These are phyloP conservation scores for Nicotiana attenuata DNA, from an alignment of 257 asterid genomes.

Conservation along the genomic window DNA sequence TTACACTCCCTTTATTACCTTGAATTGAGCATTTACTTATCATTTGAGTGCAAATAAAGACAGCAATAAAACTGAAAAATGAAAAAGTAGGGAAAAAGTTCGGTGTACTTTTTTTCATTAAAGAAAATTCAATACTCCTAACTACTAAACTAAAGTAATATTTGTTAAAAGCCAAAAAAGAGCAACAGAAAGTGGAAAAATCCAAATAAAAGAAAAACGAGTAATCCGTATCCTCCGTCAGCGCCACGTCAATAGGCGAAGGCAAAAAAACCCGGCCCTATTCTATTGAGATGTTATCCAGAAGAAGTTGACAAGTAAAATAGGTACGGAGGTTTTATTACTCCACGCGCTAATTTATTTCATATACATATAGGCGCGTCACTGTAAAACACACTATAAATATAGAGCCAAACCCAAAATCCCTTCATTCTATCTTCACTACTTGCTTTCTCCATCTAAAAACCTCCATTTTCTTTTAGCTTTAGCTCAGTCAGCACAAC, in stretches of 20 bases:
- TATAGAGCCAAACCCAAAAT: background rate
- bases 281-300: background rate
- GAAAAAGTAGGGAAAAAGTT: background rate
- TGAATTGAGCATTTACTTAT: no score
- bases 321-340: no score
- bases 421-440: no score
- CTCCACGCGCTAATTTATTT: background rate
- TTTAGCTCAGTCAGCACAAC: no score
- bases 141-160: no score
- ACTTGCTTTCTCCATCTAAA: no score
- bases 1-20: no score
- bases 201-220: background rate
- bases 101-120: no score
- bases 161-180: background rate
- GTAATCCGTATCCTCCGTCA: background rate
- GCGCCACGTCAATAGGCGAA: background rate
- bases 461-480: no score
- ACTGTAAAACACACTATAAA: background rate
- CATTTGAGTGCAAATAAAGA: no score
- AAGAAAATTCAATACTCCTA: no score
- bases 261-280: background rate
- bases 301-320: background rate
- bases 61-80: no score
- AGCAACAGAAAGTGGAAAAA: background rate
- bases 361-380: background rate